phyloP scores from a whole-genome alignment of 2,329 filamentous ascomycete genomes.

The Colletotrichum tofieldiae region DNA sequence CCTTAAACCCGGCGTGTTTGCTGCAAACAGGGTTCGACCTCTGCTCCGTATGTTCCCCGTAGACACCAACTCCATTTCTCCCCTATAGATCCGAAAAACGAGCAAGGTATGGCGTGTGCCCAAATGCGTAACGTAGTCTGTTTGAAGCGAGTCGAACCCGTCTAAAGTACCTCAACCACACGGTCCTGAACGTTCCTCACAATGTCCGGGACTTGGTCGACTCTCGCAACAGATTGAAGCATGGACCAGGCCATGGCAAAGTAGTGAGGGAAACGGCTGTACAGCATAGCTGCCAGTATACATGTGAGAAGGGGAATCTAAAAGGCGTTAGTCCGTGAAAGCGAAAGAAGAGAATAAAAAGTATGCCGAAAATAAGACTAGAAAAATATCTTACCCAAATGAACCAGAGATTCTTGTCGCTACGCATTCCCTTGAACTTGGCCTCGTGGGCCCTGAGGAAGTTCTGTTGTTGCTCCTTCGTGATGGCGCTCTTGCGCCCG shows the following conservation, averaged over 20 bases:
- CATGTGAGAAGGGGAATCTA: slow-evolving; percentile 67
- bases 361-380: too few relatives aligned
- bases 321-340: slow-evolving; percentile 44
- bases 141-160: slow-evolving; percentile 1
- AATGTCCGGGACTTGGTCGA: slow-evolving; percentile 36
- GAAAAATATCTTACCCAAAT: slow-evolving; percentile 73
- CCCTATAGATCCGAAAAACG: slow-evolving; percentile 28
- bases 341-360: too few relatives aligned
- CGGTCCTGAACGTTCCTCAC: slow-evolving; percentile 43
- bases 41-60: slow-evolving; percentile 23
- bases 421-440: slow-evolving; percentile 75
- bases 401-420: slow-evolving; percentile 78
- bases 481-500: slow-evolving; percentile 75
- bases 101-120: slow-evolving; percentile 16
- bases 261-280: slow-evolving; percentile 66
- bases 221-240: slow-evolving; percentile 37
- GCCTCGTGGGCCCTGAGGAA: slow-evolving; percentile 73
- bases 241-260: slow-evolving; percentile 47
- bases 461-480: slow-evolving; percentile 76
- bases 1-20: slow-evolving; percentile 1
- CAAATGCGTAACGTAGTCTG: slow-evolving; percentile 3
- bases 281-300: slow-evolving; percentile 66
- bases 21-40: slow-evolving; percentile 12
- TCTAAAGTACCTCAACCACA: slow-evolving; percentile 48
- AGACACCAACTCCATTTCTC: slow-evolving; percentile 40